phyloP scores from a whole-genome alignment of 768 basidiomycete genomes.

The Agrocybe chaxingu region DNA sequence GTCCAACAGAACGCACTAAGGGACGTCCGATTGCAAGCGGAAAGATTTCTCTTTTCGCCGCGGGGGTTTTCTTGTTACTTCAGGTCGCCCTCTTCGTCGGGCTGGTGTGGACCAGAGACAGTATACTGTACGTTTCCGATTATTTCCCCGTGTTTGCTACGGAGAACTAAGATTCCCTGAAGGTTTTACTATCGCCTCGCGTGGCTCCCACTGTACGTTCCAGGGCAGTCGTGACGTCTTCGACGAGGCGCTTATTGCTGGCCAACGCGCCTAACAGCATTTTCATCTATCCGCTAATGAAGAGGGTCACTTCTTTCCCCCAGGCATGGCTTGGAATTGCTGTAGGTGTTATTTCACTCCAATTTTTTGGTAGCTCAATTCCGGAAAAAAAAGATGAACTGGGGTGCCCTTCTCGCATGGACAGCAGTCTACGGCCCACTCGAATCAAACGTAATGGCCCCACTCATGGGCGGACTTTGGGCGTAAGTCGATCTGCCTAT shows the following conservation, averaged over 20 bases:
- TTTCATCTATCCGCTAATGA: constrained; percentile 1
- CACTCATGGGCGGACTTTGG: neutral
- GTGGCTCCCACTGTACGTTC: constrained; percentile 1
- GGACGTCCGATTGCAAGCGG: constrained; percentile 1
- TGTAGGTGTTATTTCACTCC: neutral
- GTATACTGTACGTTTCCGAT: neutral
- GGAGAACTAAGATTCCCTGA: neutral
- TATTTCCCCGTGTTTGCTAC: neutral
- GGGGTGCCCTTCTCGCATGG: constrained; percentile 1
- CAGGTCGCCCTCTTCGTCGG: neutral
- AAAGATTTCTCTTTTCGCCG: neutral
- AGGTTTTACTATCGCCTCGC: neutral
- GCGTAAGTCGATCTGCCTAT: neutral
- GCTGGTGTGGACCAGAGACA: neutral
- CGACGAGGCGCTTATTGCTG: neutral
- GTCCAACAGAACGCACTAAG: neutral
- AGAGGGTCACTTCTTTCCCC: neutral
- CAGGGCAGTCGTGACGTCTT: too few species aligned
- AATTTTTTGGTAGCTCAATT: neutral
- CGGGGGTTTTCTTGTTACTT: neutral
- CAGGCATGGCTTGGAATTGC: constrained; percentile 4
- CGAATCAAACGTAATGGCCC: neutral
- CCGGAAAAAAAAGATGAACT: neutral
- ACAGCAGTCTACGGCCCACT: neutral
- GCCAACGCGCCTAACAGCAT: neutral